Base-by-base conservation (phyloP, 257 asterid genomes). In the Catharanthus roseus region DNA sequence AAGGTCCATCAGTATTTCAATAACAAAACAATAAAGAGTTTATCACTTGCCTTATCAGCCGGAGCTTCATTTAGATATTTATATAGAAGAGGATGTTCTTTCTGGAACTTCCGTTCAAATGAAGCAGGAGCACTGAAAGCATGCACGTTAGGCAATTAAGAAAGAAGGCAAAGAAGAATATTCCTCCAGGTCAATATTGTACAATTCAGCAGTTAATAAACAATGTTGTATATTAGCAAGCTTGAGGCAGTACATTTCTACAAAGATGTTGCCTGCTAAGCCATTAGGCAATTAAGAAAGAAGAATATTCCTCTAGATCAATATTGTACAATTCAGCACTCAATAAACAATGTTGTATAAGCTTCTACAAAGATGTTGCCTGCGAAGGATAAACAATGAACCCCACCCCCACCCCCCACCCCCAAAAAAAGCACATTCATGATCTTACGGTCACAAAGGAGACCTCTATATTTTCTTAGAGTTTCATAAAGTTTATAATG, bases 31-130 rank as follows among this genome's bases (percentile, higher is more conserved):
- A 45, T 33, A 69, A 68, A 71, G n/a, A 18, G 50, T 33, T 49
- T 11, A 44, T 72, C 62, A 50, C 75, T 74, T 79, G 88, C 97
- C 96, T 81, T 84, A 75, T 85, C 88, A 50, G 70, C 49, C 19
- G 97, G 97, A 77, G 96, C 99, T 79, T 89, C 90, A 77, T 39
- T 84, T 71, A 93, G 88, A 86, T 91, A 91, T 65, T 84, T 82
- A 78, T 93, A 93, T 69, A 93, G 79, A 72, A 79, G 90, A 68
- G 97, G 96, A 77, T 72, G 81, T 73, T 93, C 93, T 77, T 79
- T 84, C 83, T 73, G 81, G 65, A 93, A 86, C 72, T 83, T 87
- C 76, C 87, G 80, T 83, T 89, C 96, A 88, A 91, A 93, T 53
- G 98, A 86, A 60, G 96, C 80, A n/a, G 98, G 96, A 6, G 98